Evolutionary conservation across 2,329 filamentous ascomycete species (phyloP), one percentile per base, ranked within the genome.

Genomic region (Neopestalotiopsis rosae): DNA sequence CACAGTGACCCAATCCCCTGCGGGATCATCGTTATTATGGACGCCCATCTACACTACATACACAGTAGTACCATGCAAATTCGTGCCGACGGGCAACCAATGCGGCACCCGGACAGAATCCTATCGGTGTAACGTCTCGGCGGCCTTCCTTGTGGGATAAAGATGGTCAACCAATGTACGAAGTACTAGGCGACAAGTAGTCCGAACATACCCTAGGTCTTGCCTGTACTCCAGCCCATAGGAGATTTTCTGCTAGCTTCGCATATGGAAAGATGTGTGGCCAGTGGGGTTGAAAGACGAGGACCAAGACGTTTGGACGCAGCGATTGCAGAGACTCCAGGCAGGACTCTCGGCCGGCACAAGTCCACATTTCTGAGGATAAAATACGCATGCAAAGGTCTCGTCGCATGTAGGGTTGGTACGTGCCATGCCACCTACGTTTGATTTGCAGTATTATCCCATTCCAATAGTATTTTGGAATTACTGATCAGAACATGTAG

Each of bases 41-140:
- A 52, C n/a, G n/a, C n/a, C 34, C 17, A 52, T 52, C 45, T 52
- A 24, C 24, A 24, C 24, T 24, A 24, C 24, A 24, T 24, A 24
- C 24, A 24, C 24, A 24, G 24, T 24, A 24, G 24, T 24, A 20
- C 45, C 45, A 52, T n/a, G 17, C 7, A 17, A 52, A 52, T 52
- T 52, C 45, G 17, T 52, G n/a, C 45, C 6, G 34, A 38, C 34
- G 34, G 34, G 34, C 34, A 52, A 17, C 45, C 45, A 24, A 52
- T 52, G 45, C 45, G 17, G 45, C 45, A 20, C 45, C 45, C 45
- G 45, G 45, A 52, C 45, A 17, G 4, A 52, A 52, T 52, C 45
- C 45, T 52, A 52, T 52, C n/a, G 45, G n/a, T 52, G 45, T 24
- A 52, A 52, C 45, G 45, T 52, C 45, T 52, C 45, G 45, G 45